Conservation (phyloP, 768 basidiomycete species). For the Collybiopsis confluens region DNA sequence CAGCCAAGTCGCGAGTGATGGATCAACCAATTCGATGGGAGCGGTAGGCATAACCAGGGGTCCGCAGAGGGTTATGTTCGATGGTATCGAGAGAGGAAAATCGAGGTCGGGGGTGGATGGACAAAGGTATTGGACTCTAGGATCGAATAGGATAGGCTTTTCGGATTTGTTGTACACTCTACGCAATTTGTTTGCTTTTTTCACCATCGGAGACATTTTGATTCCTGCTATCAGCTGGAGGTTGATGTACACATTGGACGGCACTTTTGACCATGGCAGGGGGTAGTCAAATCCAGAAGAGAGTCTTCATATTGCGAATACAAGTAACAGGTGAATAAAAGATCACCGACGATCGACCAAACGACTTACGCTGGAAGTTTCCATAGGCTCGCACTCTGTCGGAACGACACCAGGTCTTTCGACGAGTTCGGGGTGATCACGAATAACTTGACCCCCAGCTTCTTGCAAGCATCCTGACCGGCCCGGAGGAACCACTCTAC, state of each 20-base stretch:
- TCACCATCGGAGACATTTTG: background rate
- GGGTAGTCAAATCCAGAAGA: constrained; percentile 9
- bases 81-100: constrained; percentile 2
- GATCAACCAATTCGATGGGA: background rate
- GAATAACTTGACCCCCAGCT: background rate
- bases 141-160: background rate
- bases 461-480: constrained; percentile 5
- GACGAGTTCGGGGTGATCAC: constrained; percentile 2
- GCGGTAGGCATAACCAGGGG: constrained; percentile 1
- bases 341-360: background rate
- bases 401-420: background rate
- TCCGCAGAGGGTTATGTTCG: constrained; percentile 4
- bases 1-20: constrained; percentile 2
- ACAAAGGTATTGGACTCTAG: constrained; percentile 1
- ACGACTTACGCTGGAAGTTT: constrained; percentile 8
- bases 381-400: constrained; percentile 3
- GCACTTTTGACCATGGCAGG: constrained; percentile 2
- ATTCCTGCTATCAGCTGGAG: background rate
- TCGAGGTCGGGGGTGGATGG: constrained; percentile 4
- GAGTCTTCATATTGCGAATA: background rate
- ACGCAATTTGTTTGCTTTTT: background rate
- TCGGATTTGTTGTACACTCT: background rate
- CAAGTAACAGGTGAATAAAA: background rate
- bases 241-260: constrained; percentile 7
- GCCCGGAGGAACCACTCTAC: background rate